Conservation (phyloP, 1,284 basidiomycete species). For the Ustilago tritici region DNA sequence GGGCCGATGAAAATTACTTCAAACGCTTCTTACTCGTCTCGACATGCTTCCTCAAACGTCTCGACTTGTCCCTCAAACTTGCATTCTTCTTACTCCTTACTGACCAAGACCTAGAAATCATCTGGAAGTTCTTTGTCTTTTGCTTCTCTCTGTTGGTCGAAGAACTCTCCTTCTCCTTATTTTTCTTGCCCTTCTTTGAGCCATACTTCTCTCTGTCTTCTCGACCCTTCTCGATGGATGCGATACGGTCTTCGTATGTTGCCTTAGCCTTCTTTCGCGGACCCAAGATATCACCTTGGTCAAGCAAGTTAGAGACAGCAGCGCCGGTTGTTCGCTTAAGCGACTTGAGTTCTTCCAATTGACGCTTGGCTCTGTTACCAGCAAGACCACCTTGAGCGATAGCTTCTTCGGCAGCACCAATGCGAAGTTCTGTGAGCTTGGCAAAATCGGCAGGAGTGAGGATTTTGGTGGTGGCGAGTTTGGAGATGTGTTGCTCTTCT, state of each 20-base stretch:
- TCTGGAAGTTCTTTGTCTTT: constrained; percentile 66
- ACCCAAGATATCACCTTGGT: constrained; percentile 79
- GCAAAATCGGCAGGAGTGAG: constrained; percentile 98
- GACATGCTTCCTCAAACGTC: constrained; percentile 60
- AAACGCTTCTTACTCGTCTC: constrained; percentile 63
- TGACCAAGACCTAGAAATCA: constrained; percentile 62
- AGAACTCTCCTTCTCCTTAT: constrained; percentile 63
- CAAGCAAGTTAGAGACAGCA: constrained; percentile 66
- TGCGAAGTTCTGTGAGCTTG: constrained; percentile 87
- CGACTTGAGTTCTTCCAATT: constrained; percentile 76
- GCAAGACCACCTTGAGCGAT: constrained; percentile 57
- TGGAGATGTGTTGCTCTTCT: constrained; percentile 55
- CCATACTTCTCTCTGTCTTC: constrained; percentile 97
- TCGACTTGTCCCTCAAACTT: constrained; percentile 63
- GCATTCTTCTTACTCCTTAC: constrained; percentile 67
- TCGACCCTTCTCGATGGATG: constrained; percentile 88
- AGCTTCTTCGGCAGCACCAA: constrained; percentile 80
- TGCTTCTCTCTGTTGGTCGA: constrained; percentile 65
- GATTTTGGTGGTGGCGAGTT: constrained; percentile 84
- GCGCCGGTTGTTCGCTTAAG: constrained; percentile 72
- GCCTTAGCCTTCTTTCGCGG: constrained; percentile 93
- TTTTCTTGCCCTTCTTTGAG: constrained; percentile 68
- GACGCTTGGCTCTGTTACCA: constrained; percentile 55
- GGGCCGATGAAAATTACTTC: constrained; percentile 30
- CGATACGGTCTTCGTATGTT: constrained; percentile 94